A percentile compares a stretch with the other conserved stretches of the same genome.
Conservation (phyloP, 169 alveolate species). For the Babesia bovis region DNA sequence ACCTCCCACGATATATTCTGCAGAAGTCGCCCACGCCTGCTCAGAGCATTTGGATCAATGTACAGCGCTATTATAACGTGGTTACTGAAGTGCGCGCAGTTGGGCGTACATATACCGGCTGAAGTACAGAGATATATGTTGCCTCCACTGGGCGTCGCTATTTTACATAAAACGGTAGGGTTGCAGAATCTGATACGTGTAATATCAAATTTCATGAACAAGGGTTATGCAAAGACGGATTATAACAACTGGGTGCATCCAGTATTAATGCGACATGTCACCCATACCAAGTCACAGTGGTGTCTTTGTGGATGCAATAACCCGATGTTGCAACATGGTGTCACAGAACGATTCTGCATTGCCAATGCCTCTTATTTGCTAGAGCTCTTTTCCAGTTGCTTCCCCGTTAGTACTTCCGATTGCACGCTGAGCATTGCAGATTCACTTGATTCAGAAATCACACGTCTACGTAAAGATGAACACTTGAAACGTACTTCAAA, state of each 20-base stretch:
- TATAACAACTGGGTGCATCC: conserved; percentile 21
- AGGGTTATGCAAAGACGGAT: neutral
- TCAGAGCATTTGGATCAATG: conserved; percentile 15
- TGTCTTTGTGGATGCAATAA: conserved; percentile 39
- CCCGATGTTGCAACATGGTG: neutral
- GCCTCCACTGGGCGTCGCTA: conserved; percentile 24
- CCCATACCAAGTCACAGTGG: neutral
- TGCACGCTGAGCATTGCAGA: neutral
- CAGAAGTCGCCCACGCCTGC: neutral
- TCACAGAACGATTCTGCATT: conserved; percentile 9
- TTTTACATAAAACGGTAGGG: neutral
- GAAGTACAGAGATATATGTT: conserved; percentile 31
- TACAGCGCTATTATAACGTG: conserved; percentile 12
- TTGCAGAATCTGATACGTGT: neutral
- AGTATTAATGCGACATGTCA: conserved; percentile 3
- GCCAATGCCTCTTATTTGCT: conserved; percentile 24
- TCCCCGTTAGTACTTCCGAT: conserved; percentile 9
- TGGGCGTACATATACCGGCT: neutral
- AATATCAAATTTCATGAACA: neutral
- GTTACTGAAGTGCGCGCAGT: neutral
- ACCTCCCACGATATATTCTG: neutral
- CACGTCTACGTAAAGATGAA: conserved; percentile 22
- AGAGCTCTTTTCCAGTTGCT: conserved; percentile 40
- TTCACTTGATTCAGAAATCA: conserved; percentile 35
- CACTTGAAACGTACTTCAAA: conserved; percentile 38